Percentiles rank a stretch among this genome's conserved stretches.
Evolutionary conservation across 257 asterid species (phyloP).

Genomic region (Henckelia pumila): DNA sequence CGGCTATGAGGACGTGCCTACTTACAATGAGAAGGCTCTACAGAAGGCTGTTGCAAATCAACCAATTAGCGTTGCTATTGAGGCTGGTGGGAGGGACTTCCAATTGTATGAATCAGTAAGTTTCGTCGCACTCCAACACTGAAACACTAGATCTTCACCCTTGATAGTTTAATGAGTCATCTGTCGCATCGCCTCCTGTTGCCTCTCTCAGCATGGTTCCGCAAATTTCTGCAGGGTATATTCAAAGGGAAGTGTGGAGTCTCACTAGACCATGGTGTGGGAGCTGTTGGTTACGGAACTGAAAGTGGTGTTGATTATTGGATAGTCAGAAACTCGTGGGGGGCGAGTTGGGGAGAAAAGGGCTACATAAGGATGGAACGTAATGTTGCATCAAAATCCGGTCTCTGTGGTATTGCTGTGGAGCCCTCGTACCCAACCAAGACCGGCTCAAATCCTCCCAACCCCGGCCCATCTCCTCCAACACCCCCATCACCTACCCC

Average conservation of each 20-base stretch:
- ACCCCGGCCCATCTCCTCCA: constrained; percentile 71
- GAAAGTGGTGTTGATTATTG: constrained; percentile 58
- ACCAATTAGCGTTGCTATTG: constrained; percentile 64
- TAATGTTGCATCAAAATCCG: constrained; percentile 36
- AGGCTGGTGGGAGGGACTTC: constrained; percentile 70
- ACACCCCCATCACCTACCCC: constrained; percentile 67
- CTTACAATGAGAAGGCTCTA: constrained; percentile 42
- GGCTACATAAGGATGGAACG: constrained; percentile 79
- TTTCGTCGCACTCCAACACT: background rate
- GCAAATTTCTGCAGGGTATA: constrained; percentile 42
- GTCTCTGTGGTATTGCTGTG: constrained; percentile 68
- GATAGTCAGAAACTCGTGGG: constrained; percentile 87
- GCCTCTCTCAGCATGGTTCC: background rate
- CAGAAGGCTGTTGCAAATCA: constrained; percentile 54
- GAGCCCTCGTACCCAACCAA: constrained; percentile 77
- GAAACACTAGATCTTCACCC: background rate
- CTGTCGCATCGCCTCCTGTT: too few species aligned
- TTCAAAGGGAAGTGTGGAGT: constrained; percentile 51
- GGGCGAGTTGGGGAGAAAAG: constrained; percentile 63
- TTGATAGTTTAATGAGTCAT: background rate
- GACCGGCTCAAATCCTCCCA: constrained; percentile 62
- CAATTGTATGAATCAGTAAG: constrained; percentile 58
- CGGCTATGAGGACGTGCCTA: constrained; percentile 53
- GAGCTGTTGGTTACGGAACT: constrained; percentile 51
- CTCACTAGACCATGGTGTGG: constrained; percentile 52